Percentiles rank a stretch among this genome's conserved stretches.
These are phyloP conservation scores for Phallus indusiatus DNA, from an alignment of 768 basidiomycete species.

Conservation along the genomic window DNA sequence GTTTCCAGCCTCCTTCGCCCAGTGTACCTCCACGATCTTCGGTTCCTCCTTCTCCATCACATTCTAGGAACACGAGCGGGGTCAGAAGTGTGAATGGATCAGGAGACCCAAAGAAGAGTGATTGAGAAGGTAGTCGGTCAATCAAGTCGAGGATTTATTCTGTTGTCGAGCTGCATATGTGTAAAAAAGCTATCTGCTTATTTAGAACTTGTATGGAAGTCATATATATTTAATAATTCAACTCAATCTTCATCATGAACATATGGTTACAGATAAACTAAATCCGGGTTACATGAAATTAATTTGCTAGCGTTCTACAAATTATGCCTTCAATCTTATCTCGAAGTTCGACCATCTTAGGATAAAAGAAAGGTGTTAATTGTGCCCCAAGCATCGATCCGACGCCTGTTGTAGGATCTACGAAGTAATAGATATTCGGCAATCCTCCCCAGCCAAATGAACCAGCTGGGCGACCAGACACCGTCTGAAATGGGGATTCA, in stretches of 20 bases:
- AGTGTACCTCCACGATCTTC: neutral
- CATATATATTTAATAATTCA: neutral
- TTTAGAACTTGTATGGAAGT: neutral
- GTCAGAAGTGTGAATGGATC: neutral
- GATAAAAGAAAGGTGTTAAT: neutral
- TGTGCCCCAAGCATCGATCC: neutral
- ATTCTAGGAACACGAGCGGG: neutral
- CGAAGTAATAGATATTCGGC: neutral
- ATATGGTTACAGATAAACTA: neutral
- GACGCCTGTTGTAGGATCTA: neutral
- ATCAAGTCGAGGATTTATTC: neutral
- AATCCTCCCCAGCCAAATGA: neutral
- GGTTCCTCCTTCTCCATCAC: neutral
- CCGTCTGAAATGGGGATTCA: neutral
- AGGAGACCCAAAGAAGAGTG: neutral
- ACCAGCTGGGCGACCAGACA: neutral
- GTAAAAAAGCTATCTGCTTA: neutral
- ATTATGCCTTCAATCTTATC: neutral
- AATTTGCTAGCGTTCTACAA: neutral
- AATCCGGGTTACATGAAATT: neutral
- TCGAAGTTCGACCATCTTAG: neutral
- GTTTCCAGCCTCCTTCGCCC: neutral
- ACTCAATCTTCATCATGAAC: neutral
- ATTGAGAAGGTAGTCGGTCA: neutral
- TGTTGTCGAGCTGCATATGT: neutral